Percentiles rank a stretch among this genome's conserved stretches.
These are phyloP conservation scores for Ocimum tenuiflorum DNA, from an alignment of 257 asterid genomes.

Conservation along the genomic window DNA sequence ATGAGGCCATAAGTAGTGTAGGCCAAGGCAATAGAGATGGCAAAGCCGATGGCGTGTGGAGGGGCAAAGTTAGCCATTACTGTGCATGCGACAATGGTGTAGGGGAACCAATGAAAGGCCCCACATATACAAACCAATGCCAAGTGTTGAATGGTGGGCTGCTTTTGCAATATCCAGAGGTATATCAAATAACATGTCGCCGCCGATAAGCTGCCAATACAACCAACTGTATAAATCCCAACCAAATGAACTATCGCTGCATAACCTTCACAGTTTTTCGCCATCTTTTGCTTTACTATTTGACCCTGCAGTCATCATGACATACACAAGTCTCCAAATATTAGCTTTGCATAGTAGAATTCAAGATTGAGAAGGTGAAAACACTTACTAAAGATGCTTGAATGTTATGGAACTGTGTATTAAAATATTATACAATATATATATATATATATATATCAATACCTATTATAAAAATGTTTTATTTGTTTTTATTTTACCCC, in stretches of 20 bases:
- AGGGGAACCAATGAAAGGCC: conserved; percentile 59
- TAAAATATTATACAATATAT: no score
- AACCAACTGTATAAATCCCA: conserved; percentile 49
- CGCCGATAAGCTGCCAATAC: conserved; percentile 49
- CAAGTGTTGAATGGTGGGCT: conserved; percentile 34
- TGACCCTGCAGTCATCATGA: conserved; percentile 27
- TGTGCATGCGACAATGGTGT: conserved; percentile 40
- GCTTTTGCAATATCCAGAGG: conserved; percentile 29
- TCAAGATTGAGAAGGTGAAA: no score
- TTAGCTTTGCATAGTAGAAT: no score
- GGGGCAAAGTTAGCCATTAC: conserved; percentile 23
- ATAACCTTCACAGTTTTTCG: conserved; percentile 11
- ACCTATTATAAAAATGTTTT: no score
- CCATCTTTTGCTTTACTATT: conserved; percentile 8
- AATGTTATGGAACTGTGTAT: not conserved
- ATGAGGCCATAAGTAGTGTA: conserved; percentile 45
- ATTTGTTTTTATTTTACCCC: no score
- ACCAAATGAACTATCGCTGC: conserved; percentile 31
- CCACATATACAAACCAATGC: conserved; percentile 39
- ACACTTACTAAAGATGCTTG: no score
- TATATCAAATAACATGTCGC: conserved; percentile 40
- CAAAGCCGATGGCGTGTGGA: conserved; percentile 32
- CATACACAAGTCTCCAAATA: not conserved
- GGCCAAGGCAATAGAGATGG: conserved; percentile 34
- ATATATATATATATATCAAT: no score